Base-by-base conservation (phyloP, 2,329 filamentous ascomycete species). In the Aspergillus sp. region DNA sequence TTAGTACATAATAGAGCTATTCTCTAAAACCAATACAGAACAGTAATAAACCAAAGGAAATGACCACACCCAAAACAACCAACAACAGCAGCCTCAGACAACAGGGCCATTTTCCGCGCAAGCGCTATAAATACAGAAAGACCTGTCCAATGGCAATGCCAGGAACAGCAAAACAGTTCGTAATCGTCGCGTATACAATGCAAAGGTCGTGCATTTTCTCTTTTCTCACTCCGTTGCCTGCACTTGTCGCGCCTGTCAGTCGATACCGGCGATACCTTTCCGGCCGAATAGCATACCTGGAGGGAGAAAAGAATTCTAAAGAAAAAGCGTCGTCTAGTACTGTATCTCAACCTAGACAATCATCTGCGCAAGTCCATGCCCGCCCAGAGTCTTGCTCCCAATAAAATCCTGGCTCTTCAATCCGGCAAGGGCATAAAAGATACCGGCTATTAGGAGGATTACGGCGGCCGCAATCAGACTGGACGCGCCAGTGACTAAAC, bases 281-380 rank as follows among this genome's bases (percentile, higher is more conserved):
- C 19, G 19, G 19, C 19, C 19, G 19, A 19, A 32, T 32, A 32
- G 30, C 30, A 32, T 32, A 32, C 30, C 30, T 32, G 12, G 29
- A 43, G n/a, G 32, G 10, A 26, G 6, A 26, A 43, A 32, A 32
- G 30, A 32, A 32, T 5, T 5, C 8, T 6, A 32, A 32, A 32
- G 30, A 9, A 9, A 32, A 32, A 32, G 30, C 6, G 3, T 6
- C 30, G 8, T 6, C 8, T n/a, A 38, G 10, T n/a, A 12, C 43
- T 44, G 46, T 41, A 43, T 12, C 30, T n/a, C 27, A 32, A 35
- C 47, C 57, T 56, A 94, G 63, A 97, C 90, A 71, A 97, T 96
- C 91, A 97, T 97, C 75, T 96, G 90, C 52, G 89, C 93, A 57
- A 96, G 86, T 45, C 91, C 91, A 56, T 88, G 85, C 45, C 93